A percentile compares a stretch with the other conserved stretches of the same genome.
These are phyloP conservation scores for Postia placenta DNA, from an alignment of 768 basidiomycete genomes.

Conservation along the genomic window DNA sequence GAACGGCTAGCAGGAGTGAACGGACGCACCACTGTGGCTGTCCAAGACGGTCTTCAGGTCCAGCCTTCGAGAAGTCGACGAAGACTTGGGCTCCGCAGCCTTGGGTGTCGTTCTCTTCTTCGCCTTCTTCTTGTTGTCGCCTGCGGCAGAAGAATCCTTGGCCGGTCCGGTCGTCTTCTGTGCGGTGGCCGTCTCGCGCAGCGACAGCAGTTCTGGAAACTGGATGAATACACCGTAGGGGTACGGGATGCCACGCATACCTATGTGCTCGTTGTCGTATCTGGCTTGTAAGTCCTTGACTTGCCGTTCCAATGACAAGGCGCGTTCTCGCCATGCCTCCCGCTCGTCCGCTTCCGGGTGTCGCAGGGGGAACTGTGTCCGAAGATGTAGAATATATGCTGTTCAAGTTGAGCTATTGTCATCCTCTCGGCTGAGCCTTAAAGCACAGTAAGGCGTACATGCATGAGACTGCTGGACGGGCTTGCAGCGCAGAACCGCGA, in stretches of 20 bases:
- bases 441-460: slow-evolving; percentile 25
- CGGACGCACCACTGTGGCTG: neutral
- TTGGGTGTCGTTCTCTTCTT: neutral
- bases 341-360: slow-evolving; percentile 13
- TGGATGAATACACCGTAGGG: neutral
- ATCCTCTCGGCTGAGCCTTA: neutral
- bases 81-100: neutral
- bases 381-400: slow-evolving; percentile 44
- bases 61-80: neutral
- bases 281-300: slow-evolving; percentile 30
- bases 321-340: slow-evolving; percentile 34
- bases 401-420: neutral
- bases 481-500: slow-evolving; percentile 40
- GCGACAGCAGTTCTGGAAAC: neutral
- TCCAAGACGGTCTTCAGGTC: neutral
- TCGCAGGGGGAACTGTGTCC: slow-evolving; percentile 26
- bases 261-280: slow-evolving; percentile 36
- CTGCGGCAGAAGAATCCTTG: neutral
- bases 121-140: slow-evolving; percentile 1
- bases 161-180: neutral
- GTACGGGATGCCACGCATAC: slow-evolving; percentile 26
- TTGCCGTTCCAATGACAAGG: slow-evolving; percentile 36
- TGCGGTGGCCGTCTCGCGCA: slow-evolving; percentile 2
- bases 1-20: too few relatives aligned
- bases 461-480: slow-evolving; percentile 34